Base-by-base conservation (phyloP, 2,329 filamentous ascomycete genomes). In the Trichoderma lentiforme region DNA sequence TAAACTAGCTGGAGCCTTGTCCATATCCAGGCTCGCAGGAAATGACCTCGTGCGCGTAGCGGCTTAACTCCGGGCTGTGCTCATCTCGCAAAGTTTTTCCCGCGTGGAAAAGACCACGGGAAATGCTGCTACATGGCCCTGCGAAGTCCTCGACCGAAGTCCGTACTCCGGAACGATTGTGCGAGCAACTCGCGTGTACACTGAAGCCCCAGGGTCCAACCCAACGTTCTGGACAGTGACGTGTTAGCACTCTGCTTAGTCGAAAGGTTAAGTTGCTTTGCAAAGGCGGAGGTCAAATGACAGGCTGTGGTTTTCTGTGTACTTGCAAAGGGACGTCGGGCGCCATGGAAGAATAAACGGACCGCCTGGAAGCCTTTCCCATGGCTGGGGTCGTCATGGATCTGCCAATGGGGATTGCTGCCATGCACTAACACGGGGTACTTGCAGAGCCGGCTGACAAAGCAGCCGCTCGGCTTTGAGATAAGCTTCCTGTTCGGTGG, bases 1-100 rank as follows among this genome's bases (percentile, higher is more conserved):
- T 70, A 61, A 62, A 70, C 67, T 26, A 26, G 56, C 57, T 62
- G 67, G 57, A 70, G 67, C 67, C 67, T 70, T 70, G 36, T 26
- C 57, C 36, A 12, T 47, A 26, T 47, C 24, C n/a, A 32, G 24
- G 36, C 56, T 30, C 39, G 39, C 39, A 43, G 39, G 39, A 43
- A 43, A 43, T 43, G 39, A 43, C 39, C 36, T n/a, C 15, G 39
- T 43, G 9, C 26, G 64, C 51, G 66, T 21, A 4, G 28, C 56
- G 65, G 65, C 65, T 68, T 60, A 68, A 58, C 26, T 68, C 65
- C 65, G 65, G 47, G 7, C 65, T 53, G 63, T 26, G 43, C 21
- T 65, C 63, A 34, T 60, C 32, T 58, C 53, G 53, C 34, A 32
- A 15, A 36, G 18, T 47, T 11, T 26, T 57, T 39, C 39, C 26